Percentiles rank a stretch among this genome's conserved stretches.
phyloP scores from a whole-genome alignment of 306 rosid species.

The Amphicarpaea edgeworthii region DNA sequence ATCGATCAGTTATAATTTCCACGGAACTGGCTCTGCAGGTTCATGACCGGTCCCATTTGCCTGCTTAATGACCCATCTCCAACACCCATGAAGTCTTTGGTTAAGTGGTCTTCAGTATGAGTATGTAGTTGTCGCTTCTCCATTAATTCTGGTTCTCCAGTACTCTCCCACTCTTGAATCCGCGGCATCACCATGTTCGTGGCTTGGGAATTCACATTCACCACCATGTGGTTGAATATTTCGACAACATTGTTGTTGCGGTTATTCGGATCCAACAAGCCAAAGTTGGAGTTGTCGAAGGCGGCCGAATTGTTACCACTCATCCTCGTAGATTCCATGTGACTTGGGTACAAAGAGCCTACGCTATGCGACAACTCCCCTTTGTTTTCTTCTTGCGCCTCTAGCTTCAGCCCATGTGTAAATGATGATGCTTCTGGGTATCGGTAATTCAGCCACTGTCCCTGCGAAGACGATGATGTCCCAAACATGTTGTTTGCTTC shows the following conservation, averaged over 20 bases:
- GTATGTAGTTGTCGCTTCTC: not conserved
- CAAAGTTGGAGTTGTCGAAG: constrained; percentile 49
- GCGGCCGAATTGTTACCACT: not conserved
- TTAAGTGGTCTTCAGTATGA: constrained; percentile 50
- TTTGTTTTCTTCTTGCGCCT: constrained; percentile 59
- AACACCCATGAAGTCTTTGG: constrained; percentile 90
- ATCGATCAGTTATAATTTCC: too few relatives aligned
- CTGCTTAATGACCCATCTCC: constrained; percentile 53
- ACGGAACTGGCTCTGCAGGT: constrained; percentile 55
- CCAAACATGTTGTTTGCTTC: constrained; percentile 56
- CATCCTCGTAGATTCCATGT: constrained; percentile 67
- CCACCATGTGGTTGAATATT: constrained; percentile 41
- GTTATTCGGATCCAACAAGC: constrained; percentile 40
- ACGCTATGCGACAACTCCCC: constrained; percentile 54
- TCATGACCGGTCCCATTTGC: constrained; percentile 18
- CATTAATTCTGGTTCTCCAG: not conserved
- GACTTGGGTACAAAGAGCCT: constrained; percentile 53
- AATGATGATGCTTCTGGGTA: constrained; percentile 44
- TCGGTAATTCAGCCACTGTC: constrained; percentile 57
- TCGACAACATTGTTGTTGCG: constrained; percentile 18
- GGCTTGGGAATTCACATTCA: not conserved
- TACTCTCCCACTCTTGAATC: constrained; percentile 20
- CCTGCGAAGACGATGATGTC: constrained; percentile 50
- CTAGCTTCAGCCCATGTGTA: constrained; percentile 53
- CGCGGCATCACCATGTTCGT: not conserved